Evolutionary conservation across 768 basidiomycete genomes (phyloP).

Genomic region (Cystofilobasidium capitatum): DNA sequence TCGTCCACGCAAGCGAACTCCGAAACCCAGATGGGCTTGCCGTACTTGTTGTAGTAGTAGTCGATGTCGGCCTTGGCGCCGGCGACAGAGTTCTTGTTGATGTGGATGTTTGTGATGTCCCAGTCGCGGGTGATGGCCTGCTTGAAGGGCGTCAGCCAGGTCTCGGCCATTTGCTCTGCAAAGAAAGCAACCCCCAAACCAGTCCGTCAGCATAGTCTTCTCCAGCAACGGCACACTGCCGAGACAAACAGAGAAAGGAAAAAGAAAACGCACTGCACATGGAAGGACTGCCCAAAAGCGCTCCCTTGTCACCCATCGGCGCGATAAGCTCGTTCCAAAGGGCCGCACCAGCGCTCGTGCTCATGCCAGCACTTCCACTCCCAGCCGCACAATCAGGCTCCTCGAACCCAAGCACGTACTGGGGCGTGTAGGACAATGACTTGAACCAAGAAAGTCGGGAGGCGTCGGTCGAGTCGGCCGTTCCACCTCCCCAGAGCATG

Average conservation of each 20-base stretch:
- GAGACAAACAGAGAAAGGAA: not conserved
- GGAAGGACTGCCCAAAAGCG: conserved; percentile 35
- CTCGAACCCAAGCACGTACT: conserved; percentile 37
- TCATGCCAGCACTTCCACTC: conserved; percentile 17
- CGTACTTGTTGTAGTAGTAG: conserved; percentile 27
- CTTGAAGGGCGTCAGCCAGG: conserved; percentile 37
- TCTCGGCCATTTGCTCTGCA: conserved; percentile 37
- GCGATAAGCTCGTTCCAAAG: conserved; percentile 37
- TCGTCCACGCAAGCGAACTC: conserved; percentile 34
- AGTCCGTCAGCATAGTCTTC: too few relatives aligned
- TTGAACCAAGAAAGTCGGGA: conserved; percentile 35
- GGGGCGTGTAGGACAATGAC: conserved; percentile 32
- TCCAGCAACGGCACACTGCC: too few relatives aligned
- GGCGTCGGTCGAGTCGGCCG: conserved; percentile 33
- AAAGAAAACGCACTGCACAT: conserved; percentile 34
- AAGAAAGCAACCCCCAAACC: not conserved
- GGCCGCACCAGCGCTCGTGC: conserved; percentile 26
- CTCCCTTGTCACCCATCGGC: conserved; percentile 33
- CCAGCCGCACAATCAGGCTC: conserved; percentile 39
- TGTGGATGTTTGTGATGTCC: conserved; percentile 30
- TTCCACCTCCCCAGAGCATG: conserved; percentile 28
- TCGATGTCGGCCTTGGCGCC: conserved; percentile 35
- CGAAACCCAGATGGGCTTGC: conserved; percentile 23
- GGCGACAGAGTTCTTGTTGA: conserved; percentile 32
- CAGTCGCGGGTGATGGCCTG: conserved; percentile 27